A percentile compares a stretch with the other conserved stretches of the same genome.
Conservation (phyloP, 225 moss, liverwort and hornwort species). For the Polytrichum formosum region DNA sequence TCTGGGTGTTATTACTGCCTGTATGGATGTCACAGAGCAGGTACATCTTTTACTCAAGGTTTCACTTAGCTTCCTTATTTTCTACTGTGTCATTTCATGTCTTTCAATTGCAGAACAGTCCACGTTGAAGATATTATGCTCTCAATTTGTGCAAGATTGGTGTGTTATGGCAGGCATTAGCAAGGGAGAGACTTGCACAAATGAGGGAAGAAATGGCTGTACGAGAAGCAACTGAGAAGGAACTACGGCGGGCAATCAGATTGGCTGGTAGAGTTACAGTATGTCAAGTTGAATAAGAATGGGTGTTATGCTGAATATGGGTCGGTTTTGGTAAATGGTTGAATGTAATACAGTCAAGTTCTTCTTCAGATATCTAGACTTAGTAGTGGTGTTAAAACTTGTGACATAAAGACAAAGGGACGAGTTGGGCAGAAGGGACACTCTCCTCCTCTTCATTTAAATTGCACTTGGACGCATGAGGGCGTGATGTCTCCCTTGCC, state of each 20-base stretch:
- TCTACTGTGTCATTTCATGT: not conserved
- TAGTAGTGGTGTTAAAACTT: too few relatives aligned
- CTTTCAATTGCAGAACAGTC: too few relatives aligned
- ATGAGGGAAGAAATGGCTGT: conserved; percentile 60
- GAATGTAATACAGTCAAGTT: too few relatives aligned
- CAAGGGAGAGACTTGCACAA: conserved; percentile 53
- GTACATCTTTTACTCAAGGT: conserved; percentile 13
- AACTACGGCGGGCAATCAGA: conserved; percentile 49
- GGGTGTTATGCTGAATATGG: too few relatives aligned
- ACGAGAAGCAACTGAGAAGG: conserved; percentile 56
- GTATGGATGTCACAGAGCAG: conserved; percentile 65
- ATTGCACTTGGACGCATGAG: too few relatives aligned
- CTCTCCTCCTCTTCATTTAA: too few relatives aligned
- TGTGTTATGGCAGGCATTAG: conserved; percentile 41
- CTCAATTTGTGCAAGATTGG: conserved; percentile 4
- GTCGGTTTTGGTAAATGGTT: too few relatives aligned
- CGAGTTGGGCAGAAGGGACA: too few relatives aligned
- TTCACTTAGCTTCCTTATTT: not conserved
- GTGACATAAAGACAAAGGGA: too few relatives aligned
- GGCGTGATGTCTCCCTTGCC: too few relatives aligned
- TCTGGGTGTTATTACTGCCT: conserved; percentile 52
- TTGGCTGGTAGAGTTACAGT: conserved; percentile 29
- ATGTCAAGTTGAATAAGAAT: not conserved
- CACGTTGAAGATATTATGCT: too few relatives aligned
- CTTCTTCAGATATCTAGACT: too few relatives aligned